Conservation (phyloP, 768 basidiomycete species). For the Termitomyces sp. region DNA sequence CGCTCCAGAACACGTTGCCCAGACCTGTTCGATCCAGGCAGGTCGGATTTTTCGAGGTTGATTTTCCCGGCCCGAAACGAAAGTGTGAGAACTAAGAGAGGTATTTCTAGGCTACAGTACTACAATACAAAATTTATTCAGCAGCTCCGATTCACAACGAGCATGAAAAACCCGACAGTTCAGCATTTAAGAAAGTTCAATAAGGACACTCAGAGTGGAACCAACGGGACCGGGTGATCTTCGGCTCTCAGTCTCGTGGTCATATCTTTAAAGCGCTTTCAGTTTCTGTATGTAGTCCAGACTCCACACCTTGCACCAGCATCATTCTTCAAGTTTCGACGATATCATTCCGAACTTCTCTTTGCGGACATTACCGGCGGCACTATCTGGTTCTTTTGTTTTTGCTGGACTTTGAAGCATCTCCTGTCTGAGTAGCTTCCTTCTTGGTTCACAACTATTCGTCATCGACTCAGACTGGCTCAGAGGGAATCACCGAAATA, state of each 20-base stretch:
- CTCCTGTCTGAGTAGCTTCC: neutral
- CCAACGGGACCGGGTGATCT: too few relatives aligned
- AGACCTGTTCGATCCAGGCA: constrained; percentile 16
- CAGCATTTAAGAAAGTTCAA: too few relatives aligned
- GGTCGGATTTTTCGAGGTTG: constrained; percentile 6
- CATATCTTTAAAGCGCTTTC: too few relatives aligned
- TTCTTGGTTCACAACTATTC: neutral
- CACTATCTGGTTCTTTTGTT: neutral
- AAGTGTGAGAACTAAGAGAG: too few relatives aligned
- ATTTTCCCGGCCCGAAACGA: too few relatives aligned
- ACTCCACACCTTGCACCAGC: neutral
- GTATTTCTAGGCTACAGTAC: too few relatives aligned
- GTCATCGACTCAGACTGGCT: neutral
- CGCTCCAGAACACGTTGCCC: too few relatives aligned
- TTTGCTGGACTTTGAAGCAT: neutral
- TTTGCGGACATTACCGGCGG: constrained; percentile 3
- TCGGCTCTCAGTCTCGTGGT: too few relatives aligned
- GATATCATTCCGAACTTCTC: constrained; percentile 7
- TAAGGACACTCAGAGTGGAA: too few relatives aligned
- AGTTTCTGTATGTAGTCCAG: neutral
- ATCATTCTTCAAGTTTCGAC: neutral
- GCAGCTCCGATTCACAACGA: too few relatives aligned
- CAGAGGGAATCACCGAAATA: neutral
- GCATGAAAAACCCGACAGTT: too few relatives aligned
- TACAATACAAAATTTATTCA: too few relatives aligned